Conservation (phyloP, 2,329 filamentous ascomycete species). For the Exophiala aquamarina region DNA sequence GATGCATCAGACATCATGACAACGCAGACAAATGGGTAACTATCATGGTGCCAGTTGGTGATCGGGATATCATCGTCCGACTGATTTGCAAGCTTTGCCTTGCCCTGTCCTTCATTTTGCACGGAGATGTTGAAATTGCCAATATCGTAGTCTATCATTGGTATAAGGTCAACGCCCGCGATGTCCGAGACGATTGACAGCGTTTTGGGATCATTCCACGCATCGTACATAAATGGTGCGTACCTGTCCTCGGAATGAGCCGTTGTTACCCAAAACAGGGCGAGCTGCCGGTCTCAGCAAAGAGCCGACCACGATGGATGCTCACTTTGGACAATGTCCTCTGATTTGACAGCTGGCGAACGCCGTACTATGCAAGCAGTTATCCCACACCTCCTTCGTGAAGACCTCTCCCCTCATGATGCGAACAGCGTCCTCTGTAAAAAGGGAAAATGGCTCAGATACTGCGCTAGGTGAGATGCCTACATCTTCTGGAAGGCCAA, state of each 20-base stretch:
- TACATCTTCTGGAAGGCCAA: slow-evolving; percentile 52
- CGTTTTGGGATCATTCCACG: slow-evolving; percentile 56
- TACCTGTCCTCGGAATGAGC: slow-evolving; percentile 41
- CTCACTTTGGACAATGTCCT: slow-evolving; percentile 55
- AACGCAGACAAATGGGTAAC: slow-evolving; percentile 53
- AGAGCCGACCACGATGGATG: too few species aligned
- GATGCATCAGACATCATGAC: slow-evolving; percentile 51
- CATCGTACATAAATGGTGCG: slow-evolving; percentile 61
- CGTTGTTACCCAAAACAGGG: too few species aligned
- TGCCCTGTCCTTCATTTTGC: slow-evolving; percentile 4
- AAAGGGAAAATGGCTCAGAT: slow-evolving; percentile 62
- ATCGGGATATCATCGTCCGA: slow-evolving; percentile 33
- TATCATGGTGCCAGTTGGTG: slow-evolving; percentile 51
- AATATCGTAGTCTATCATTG: slow-evolving; percentile 57
- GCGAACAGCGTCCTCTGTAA: slow-evolving; percentile 58
- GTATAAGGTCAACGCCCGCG: slow-evolving; percentile 59
- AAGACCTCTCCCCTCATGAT: slow-evolving; percentile 61
- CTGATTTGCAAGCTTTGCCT: slow-evolving; percentile 13
- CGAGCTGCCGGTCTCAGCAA: too few species aligned
- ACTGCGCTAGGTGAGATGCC: slow-evolving; percentile 62
- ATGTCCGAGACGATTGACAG: slow-evolving; percentile 55
- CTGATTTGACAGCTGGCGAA: slow-evolving; percentile 51
- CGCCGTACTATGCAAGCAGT: slow-evolving; percentile 56
- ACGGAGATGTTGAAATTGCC: slow-evolving; percentile 54
- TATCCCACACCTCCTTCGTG: slow-evolving; percentile 52